Percentiles rank a stretch among this genome's conserved stretches.
These are phyloP conservation scores for Silene noctiflora DNA, from an alignment of 179 eudicot genomes.

Conservation along the genomic window DNA sequence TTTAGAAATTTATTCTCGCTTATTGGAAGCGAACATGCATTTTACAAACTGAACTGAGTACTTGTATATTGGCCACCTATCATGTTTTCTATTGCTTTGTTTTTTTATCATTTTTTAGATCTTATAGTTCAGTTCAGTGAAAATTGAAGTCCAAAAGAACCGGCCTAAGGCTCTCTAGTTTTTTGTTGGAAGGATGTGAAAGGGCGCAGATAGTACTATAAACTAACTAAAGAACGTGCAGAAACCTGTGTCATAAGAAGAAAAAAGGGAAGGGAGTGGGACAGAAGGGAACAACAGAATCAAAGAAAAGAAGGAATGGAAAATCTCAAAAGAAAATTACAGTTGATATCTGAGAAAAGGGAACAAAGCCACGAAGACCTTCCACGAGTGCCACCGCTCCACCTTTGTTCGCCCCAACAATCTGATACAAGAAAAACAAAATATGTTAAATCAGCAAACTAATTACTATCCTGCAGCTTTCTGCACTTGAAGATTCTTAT, in stretches of 20 bases:
- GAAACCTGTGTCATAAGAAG: neutral
- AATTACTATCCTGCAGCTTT: neutral
- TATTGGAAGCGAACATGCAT: too few species aligned
- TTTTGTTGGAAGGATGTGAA: neutral
- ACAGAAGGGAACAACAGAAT: neutral
- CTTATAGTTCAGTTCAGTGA: too few species aligned
- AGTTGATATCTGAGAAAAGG: constrained; percentile 87
- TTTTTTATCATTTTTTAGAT: too few species aligned
- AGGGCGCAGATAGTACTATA: neutral
- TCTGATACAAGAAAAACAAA: constrained; percentile 36
- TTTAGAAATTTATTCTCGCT: neutral
- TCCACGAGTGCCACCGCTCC: constrained; percentile 87
- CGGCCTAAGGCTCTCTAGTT: neutral
- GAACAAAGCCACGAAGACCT: constrained; percentile 94
- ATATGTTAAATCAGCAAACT: constrained; percentile 10
- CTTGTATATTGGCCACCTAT: too few species aligned
- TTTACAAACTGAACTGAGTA: too few species aligned
- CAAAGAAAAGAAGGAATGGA: neutral
- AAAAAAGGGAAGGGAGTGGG: neutral
- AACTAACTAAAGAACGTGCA: neutral
- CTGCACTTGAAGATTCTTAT: constrained; percentile 6
- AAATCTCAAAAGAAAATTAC: constrained; percentile 28
- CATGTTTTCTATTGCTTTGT: too few species aligned
- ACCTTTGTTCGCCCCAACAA: constrained; percentile 91
- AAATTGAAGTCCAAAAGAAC: neutral